Conservation (phyloP, 805 yeast genomes). For the Martiniozyma abietophila region DNA sequence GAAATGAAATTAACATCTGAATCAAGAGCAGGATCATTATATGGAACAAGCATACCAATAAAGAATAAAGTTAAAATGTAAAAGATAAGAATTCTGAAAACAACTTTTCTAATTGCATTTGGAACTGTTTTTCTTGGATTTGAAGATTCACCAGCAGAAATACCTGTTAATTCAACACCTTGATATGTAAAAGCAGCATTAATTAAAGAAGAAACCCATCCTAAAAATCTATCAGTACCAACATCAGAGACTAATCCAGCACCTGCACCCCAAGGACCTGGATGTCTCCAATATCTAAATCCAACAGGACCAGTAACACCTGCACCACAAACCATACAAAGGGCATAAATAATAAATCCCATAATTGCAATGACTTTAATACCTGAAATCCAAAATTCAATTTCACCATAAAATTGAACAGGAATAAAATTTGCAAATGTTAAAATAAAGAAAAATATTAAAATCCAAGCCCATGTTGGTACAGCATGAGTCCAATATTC, state of each 20-base stretch:
- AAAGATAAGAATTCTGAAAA: slow-evolving; percentile 55
- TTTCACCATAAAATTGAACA: slow-evolving; percentile 62
- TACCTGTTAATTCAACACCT: slow-evolving; percentile 70
- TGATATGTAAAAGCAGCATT: slow-evolving; percentile 76
- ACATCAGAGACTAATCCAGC: slow-evolving; percentile 42
- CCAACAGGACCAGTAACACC: slow-evolving; percentile 63
- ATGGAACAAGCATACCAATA: slow-evolving; percentile 64
- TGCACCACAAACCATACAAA: slow-evolving; percentile 70
- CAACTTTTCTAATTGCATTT: slow-evolving; percentile 60
- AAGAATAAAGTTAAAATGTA: slow-evolving; percentile 59
- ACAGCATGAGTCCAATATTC: slow-evolving; percentile 61
- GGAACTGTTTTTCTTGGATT: slow-evolving; percentile 67
- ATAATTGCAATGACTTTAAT: slow-evolving; percentile 58
- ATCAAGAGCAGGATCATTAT: slow-evolving; percentile 44
- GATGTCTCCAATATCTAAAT: slow-evolving; percentile 73
- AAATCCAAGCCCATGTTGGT: slow-evolving; percentile 66
- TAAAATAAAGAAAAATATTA: slow-evolving; percentile 51
- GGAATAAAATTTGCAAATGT: slow-evolving; percentile 52
- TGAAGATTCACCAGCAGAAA: slow-evolving; percentile 65
- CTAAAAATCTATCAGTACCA: slow-evolving; percentile 52
- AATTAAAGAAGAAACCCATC: slow-evolving; percentile 61
- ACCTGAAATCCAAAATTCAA: slow-evolving; percentile 67
- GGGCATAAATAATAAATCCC: slow-evolving; percentile 60
- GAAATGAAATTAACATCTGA: slow-evolving; percentile 33
- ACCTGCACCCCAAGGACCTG: slow-evolving; percentile 58